phyloP scores from a whole-genome alignment of 2,329 filamentous ascomycete genomes.

The Triangularia verruculosa region DNA sequence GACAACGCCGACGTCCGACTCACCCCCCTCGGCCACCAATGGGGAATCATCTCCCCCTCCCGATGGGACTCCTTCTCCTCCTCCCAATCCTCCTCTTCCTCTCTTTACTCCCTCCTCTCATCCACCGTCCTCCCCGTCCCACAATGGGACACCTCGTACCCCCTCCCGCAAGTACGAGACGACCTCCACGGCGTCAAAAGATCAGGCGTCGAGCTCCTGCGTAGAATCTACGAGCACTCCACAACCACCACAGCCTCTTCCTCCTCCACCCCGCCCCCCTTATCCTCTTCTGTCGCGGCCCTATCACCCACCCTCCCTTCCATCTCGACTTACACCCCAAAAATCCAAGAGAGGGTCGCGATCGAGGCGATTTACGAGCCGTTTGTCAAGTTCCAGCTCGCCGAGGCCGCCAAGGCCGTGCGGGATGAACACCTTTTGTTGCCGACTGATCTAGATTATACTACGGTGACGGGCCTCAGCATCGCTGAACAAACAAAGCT shows the following conservation, averaged over 20 bases:
- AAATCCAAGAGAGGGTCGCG: slow-evolving; percentile 65
- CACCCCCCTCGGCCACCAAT: slow-evolving; percentile 71
- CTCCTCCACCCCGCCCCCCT: slow-evolving; percentile 65
- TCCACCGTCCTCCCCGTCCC: slow-evolving; percentile 56
- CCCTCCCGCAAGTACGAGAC: neutral
- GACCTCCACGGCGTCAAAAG: neutral
- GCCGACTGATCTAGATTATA: slow-evolving; percentile 74
- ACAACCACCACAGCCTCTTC: slow-evolving; percentile 54
- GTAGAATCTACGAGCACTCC: slow-evolving; percentile 60
- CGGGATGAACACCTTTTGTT: slow-evolving; percentile 74
- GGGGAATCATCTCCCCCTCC: slow-evolving; percentile 73
- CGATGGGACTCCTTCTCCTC: slow-evolving; percentile 72
- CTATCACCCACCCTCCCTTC: slow-evolving; percentile 2
- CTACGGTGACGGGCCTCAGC: slow-evolving; percentile 68
- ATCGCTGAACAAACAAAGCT: slow-evolving; percentile 74
- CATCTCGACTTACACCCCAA: slow-evolving; percentile 44
- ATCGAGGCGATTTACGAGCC: slow-evolving; percentile 87
- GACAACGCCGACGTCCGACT: slow-evolving; percentile 92
- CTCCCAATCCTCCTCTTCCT: slow-evolving; percentile 63
- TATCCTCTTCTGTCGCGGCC: neutral
- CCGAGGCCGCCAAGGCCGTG: slow-evolving; percentile 63
- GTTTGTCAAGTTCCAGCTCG: slow-evolving; percentile 72
- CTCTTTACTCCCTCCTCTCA: slow-evolving; percentile 61
- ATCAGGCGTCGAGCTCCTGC: neutral
- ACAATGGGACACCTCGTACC: slow-evolving; percentile 51